Evolutionary conservation across 768 basidiomycete genomes (phyloP), one percentile per base, ranked within the genome.

Genomic region (Lepiota brunneoincarnata): DNA sequence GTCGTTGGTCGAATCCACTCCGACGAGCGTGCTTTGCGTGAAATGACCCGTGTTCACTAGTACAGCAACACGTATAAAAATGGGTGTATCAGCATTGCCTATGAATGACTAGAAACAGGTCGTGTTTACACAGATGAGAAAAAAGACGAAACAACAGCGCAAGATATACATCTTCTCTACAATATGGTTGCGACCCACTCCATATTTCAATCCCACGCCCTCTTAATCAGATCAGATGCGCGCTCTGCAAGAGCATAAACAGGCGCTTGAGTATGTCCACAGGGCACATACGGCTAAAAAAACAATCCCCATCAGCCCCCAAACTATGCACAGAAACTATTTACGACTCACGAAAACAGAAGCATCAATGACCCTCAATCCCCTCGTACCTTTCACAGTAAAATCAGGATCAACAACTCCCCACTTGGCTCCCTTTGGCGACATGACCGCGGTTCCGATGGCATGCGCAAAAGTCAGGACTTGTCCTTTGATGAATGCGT

Each of bases 331-430:
- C 31, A 31, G 7, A 31, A 31, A 31, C 31, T 31, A 6, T 4
- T 6, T 4, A 4, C 11, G 7, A 61, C 69, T 57, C 53, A 71
- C 72, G 42, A 69, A 49, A 51, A 65, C 64, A n/a, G 70, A 71
- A 4, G 67, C 69, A 61, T 76, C 72, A 11, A 76, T 70, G 17
- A 76, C 58, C 4, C 74, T 62, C 46, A 76, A 49, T 4, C 70
- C 73, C 2, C 20, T 43, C 0, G 64, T 61, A 1, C 66, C 65
- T 53, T 75, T 73, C 3, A 76, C 69, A 21, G 40, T 56, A 40
- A 76, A 58, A 51, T 72, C 64, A 6, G 73, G 66, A 58, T 73
- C 66, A 4, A 74, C 67, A 9, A 72, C 73, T 1, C 73, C 73
- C n/a, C 43, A 62, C 2, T 49, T 46, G 0, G 69, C 64, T 12